Evolutionary conservation across 2,329 filamentous ascomycete genomes (phyloP).

Genomic region (Blastomyces gilchristii): DNA sequence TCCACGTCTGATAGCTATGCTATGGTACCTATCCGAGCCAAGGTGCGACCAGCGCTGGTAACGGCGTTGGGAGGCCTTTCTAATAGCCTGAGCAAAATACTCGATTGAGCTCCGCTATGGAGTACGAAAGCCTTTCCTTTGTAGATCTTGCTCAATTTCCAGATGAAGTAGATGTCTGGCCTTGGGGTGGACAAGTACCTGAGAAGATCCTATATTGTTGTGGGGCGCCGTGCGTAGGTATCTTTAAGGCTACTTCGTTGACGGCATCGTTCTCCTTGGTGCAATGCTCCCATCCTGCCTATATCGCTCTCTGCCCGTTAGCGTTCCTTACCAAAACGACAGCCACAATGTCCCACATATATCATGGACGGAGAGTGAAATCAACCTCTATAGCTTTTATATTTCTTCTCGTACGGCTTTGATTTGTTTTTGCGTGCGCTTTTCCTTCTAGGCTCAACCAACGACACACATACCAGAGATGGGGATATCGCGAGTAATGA

Average conservation of each 20-base stretch:
- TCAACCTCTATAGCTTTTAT: not conserved
- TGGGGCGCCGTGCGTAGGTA: not conserved
- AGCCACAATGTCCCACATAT: not conserved
- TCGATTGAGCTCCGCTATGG: not conserved
- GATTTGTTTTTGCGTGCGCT: not conserved
- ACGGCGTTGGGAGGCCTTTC: too few species aligned
- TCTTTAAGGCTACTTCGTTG: not conserved
- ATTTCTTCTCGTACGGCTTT: not conserved
- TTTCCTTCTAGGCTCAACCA: not conserved
- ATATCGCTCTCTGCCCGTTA: not conserved
- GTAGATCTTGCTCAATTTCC: not conserved
- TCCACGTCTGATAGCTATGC: not conserved
- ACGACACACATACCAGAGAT: conserved; percentile 1
- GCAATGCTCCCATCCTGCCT: not conserved
- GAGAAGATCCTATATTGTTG: not conserved
- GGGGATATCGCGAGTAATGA: not conserved
- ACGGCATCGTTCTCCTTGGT: not conserved
- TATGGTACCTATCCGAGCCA: not conserved
- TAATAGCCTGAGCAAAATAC: not conserved
- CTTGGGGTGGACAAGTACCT: not conserved
- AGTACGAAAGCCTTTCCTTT: not conserved
- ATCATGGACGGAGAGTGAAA: not conserved
- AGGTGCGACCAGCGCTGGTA: not conserved
- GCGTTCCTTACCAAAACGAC: not conserved
- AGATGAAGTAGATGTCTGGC: not conserved